These are phyloP conservation scores for Arachnomyces sp. DNA, from an alignment of 2,329 filamentous ascomycete species.

Conservation along the genomic window DNA sequence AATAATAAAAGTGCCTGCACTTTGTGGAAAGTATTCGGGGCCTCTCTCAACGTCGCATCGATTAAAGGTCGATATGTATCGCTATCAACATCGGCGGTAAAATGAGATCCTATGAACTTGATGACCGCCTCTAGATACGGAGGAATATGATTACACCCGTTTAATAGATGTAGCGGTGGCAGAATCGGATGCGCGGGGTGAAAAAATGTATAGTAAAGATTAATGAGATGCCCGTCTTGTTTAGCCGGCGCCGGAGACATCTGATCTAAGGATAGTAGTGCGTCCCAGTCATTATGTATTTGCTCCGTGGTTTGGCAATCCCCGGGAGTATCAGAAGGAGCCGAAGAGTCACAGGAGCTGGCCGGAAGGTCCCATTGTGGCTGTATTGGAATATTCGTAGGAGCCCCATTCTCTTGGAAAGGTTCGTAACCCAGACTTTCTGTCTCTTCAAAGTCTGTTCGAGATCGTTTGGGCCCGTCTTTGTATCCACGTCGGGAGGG, in stretches of 20 bases:
- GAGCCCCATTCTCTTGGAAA: constrained; percentile 23
- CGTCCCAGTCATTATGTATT: constrained; percentile 4
- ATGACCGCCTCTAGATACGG: constrained; percentile 47
- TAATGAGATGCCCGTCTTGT: constrained; percentile 37
- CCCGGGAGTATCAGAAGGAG: background rate
- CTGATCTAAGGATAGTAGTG: constrained; percentile 5
- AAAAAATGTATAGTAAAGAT: constrained; percentile 51
- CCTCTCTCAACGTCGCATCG: constrained; percentile 23
- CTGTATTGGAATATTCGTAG: constrained; percentile 1
- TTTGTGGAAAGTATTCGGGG: constrained; percentile 48
- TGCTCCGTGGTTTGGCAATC: too few relatives aligned
- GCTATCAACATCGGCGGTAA: constrained; percentile 38
- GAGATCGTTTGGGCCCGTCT: constrained; percentile 48
- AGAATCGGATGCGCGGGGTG: constrained; percentile 51
- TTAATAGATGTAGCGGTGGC: constrained; percentile 39
- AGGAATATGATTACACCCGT: constrained; percentile 34
- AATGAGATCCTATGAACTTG: constrained; percentile 51
- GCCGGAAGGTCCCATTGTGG: background rate
- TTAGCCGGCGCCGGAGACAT: constrained; percentile 15
- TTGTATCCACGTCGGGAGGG: constrained; percentile 70
- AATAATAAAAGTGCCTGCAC: constrained; percentile 74
- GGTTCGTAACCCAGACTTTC: constrained; percentile 29
- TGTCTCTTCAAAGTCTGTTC: constrained; percentile 21
- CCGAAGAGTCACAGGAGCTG: background rate
- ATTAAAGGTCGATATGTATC: constrained; percentile 36